phyloP scores from a whole-genome alignment of 352 stramenopile species.

The Peronospora destructor region DNA sequence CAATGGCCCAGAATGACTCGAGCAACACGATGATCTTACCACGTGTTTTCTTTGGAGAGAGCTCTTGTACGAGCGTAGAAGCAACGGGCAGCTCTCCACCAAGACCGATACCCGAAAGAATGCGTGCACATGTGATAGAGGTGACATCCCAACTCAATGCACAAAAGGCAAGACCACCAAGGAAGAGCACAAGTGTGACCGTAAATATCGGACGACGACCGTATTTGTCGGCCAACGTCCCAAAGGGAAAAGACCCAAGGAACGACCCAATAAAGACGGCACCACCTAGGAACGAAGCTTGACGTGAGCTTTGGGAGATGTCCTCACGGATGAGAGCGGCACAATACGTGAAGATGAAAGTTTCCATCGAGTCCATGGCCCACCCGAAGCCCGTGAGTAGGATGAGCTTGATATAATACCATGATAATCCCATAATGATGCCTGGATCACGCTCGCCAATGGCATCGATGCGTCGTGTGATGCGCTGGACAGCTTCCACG shows the following conservation, averaged over 20 bases:
- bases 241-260: slow-evolving; percentile 53
- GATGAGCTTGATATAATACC: slow-evolving; percentile 65
- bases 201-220: slow-evolving; percentile 62
- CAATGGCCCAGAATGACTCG: slow-evolving; percentile 59
- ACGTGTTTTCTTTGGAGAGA: slow-evolving; percentile 46
- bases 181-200: slow-evolving; percentile 56
- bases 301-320: slow-evolving; percentile 32
- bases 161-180: slow-evolving; percentile 43
- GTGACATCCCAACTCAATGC: slow-evolving; percentile 45
- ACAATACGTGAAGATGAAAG: slow-evolving; percentile 62
- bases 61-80: slow-evolving; percentile 57
- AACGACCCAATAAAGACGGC: slow-evolving; percentile 61
- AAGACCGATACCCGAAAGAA: slow-evolving; percentile 57
- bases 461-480: slow-evolving; percentile 59
- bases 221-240: slow-evolving; percentile 54
- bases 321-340: slow-evolving; percentile 33
- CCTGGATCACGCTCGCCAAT: slow-evolving; percentile 47
- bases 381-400: slow-evolving; percentile 57
- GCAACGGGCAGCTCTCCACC: slow-evolving; percentile 52
- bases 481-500: slow-evolving; percentile 49
- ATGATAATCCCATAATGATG: slow-evolving; percentile 51
- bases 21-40: slow-evolving; percentile 61
- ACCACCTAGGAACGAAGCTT: slow-evolving; percentile 40
- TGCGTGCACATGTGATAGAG: slow-evolving; percentile 46
- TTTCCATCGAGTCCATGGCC: slow-evolving; percentile 76